Evolutionary conservation across 805 yeast species (phyloP).

Genomic region (Lipomyces sp.): DNA sequence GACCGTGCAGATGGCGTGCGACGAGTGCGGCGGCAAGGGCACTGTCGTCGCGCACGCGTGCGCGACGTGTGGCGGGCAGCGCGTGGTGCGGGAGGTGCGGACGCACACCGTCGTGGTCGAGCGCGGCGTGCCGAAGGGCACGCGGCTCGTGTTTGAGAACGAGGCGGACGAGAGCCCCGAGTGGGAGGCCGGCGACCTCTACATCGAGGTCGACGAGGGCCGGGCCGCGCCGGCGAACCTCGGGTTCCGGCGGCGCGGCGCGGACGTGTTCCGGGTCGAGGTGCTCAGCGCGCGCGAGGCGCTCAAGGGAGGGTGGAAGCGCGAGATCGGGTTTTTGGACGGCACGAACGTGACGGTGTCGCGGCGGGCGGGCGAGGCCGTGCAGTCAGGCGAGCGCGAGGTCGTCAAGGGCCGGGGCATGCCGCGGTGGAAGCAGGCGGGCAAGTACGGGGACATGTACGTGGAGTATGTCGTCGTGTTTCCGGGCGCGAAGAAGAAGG

Average conservation of each 20-base stretch:
- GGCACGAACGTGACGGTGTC: conserved; percentile 48
- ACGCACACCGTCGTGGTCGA: conserved; percentile 58
- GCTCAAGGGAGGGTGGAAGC: conserved; percentile 71
- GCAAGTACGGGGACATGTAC: conserved; percentile 50
- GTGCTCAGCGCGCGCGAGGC: conserved; percentile 71
- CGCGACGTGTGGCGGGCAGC: conserved; percentile 64
- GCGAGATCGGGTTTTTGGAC: conserved; percentile 67
- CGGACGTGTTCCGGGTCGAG: conserved; percentile 76
- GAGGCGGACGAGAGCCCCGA: conserved; percentile 87
- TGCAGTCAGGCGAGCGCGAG: conserved; percentile 70
- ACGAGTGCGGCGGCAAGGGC: conserved; percentile 77
- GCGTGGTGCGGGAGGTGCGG: conserved; percentile 56
- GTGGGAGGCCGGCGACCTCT: conserved; percentile 74
- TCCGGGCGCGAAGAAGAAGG: conserved; percentile 25
- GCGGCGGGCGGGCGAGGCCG: conserved; percentile 52
- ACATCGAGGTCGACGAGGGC: conserved; percentile 59
- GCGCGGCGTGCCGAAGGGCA: conserved; percentile 67
- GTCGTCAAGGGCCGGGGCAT: conserved; percentile 72
- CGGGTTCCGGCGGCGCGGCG: conserved; percentile 83
- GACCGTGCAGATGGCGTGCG: conserved; percentile 75
- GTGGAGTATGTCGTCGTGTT: conserved; percentile 44
- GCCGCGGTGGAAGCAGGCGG: conserved; percentile 59
- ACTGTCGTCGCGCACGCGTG: conserved; percentile 62
- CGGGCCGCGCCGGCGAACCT: conserved; percentile 46
- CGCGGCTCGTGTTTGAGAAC: conserved; percentile 58